Base-by-base conservation (phyloP, 495 filamentous ascomycete species). In the Articulospora tetracladia region DNA sequence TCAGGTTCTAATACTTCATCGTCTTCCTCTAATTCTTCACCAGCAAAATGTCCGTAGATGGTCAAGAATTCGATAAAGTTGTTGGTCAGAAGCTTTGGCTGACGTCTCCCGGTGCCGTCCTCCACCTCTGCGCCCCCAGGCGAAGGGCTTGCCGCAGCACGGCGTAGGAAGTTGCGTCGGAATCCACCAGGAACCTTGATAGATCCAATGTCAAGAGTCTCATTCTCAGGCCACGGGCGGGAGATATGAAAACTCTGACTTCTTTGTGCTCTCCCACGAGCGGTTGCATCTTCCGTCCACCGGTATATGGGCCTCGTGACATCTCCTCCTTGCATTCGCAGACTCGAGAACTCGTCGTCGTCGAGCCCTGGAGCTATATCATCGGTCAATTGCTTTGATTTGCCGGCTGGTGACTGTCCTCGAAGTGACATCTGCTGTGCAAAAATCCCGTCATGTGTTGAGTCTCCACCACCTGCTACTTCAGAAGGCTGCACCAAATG, bases 31-130 rank as follows among this genome's bases (percentile, higher is more conserved):
- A 98, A 80, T 69, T 95, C 86, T 73, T 98, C 94, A 68, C 94
- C 94, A 17, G 94, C 94, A 70, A 98, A 98, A 74, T 98, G 95
- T 3, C 95, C 94, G 65, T 97, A 97, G 17, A 98, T 78, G 8
- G 89, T 92, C 53, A 98, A 71, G 65, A 98, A 98, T 69, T 98
- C 95, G 47, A 97, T 83, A 67, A 98, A 98, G 73, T 87, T 98
- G 63, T 73, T 90, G 13, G 94, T 95, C 47, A 97, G 83, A 17
- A 96, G 75, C 53, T 83, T 86, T 36, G 84, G 84, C 24, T 78
- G 79, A 10, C 67, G 73, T 46, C 72, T 66, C 20, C 70, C 69
- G 60, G 72, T 71, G 58, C 73, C 58, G 55, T 73, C 81, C 27
- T 81, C 70, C 3, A 72, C 70, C 61, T 81, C 77, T 26, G 74